Conservation (phyloP, 169 alveolate genomes). For the Eimeria falciformis region DNA sequence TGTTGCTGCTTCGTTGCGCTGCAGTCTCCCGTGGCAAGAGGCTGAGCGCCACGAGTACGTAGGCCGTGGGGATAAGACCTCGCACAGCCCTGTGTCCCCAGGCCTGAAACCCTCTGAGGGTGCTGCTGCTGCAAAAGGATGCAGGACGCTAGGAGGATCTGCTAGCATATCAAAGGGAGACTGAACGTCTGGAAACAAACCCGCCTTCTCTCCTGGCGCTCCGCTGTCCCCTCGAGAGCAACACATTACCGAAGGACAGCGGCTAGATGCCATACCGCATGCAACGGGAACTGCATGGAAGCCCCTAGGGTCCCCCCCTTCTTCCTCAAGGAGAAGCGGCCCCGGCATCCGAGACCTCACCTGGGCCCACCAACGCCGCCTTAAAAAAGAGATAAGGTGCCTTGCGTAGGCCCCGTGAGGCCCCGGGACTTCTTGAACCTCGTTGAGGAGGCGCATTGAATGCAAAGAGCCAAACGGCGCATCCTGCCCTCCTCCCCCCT, state of each 20-base stretch:
- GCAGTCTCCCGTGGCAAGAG: constrained; percentile 5
- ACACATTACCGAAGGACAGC: too few relatives aligned
- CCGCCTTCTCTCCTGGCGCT: too few relatives aligned
- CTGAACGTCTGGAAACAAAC: too few relatives aligned
- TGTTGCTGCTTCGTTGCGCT: background rate
- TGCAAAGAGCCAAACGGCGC: background rate
- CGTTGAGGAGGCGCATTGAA: constrained; percentile 27
- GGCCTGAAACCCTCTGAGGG: too few relatives aligned
- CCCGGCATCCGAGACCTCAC: background rate
- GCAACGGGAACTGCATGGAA: background rate
- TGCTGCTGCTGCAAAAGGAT: too few relatives aligned
- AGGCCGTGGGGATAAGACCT: background rate
- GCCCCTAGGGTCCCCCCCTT: background rate
- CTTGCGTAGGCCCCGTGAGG: constrained; percentile 32
- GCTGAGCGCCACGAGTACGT: background rate
- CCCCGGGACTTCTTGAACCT: constrained; percentile 38
- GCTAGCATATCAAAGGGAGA: too few relatives aligned
- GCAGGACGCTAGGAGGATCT: too few relatives aligned
- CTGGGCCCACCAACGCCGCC: constrained; percentile 4
- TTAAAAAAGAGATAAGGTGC: constrained; percentile 17
- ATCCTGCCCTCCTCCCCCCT: background rate
- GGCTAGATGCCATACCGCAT: too few relatives aligned
- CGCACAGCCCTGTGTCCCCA: too few relatives aligned
- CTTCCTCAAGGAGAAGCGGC: background rate
- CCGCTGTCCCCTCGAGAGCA: too few relatives aligned